phyloP scores from a whole-genome alignment of 805 yeast genomes.

The Starmerella gropengiesseri region DNA sequence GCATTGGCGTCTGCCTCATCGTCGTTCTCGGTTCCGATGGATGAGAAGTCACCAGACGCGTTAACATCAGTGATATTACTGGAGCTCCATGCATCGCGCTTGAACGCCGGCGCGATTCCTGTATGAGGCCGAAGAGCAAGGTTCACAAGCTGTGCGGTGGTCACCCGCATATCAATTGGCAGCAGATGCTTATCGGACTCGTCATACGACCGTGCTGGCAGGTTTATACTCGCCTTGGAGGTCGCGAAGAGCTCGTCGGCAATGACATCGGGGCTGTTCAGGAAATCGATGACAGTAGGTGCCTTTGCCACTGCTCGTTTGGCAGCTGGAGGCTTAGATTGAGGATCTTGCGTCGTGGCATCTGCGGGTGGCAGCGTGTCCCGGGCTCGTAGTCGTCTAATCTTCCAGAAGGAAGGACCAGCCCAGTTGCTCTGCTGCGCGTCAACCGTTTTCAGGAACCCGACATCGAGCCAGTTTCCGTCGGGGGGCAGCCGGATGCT shows the following conservation, averaged over 20 bases:
- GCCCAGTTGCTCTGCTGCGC: slow-evolving; percentile 67
- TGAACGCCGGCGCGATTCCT: slow-evolving; percentile 19
- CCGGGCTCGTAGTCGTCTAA: slow-evolving; percentile 41
- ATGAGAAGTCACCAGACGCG: not conserved
- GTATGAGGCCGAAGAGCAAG: slow-evolving; percentile 56
- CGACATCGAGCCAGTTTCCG: slow-evolving; percentile 21
- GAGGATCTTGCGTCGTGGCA: not conserved
- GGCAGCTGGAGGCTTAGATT: not conserved
- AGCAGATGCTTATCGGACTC: slow-evolving; percentile 40
- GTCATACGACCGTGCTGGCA: slow-evolving; percentile 32
- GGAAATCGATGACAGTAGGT: slow-evolving; percentile 36
- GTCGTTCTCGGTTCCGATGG: not conserved
- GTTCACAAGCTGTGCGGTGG: slow-evolving; percentile 54
- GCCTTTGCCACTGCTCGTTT: slow-evolving; percentile 21
- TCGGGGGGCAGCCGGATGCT: slow-evolving; percentile 13
- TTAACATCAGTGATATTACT: not conserved
- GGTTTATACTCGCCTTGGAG: slow-evolving; percentile 28
- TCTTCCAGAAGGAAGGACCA: slow-evolving; percentile 90
- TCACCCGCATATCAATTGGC: slow-evolving; percentile 66
- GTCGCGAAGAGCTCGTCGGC: slow-evolving; percentile 5
- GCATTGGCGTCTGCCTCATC: slow-evolving; percentile 4
- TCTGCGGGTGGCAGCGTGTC: slow-evolving; percentile 4
- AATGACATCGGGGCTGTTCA: slow-evolving; percentile 3
- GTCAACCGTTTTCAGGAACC: slow-evolving; percentile 27
- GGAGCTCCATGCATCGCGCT: slow-evolving; percentile 8